Conservation (phyloP, 306 rosid genomes). For the Alnus glutinosa region DNA sequence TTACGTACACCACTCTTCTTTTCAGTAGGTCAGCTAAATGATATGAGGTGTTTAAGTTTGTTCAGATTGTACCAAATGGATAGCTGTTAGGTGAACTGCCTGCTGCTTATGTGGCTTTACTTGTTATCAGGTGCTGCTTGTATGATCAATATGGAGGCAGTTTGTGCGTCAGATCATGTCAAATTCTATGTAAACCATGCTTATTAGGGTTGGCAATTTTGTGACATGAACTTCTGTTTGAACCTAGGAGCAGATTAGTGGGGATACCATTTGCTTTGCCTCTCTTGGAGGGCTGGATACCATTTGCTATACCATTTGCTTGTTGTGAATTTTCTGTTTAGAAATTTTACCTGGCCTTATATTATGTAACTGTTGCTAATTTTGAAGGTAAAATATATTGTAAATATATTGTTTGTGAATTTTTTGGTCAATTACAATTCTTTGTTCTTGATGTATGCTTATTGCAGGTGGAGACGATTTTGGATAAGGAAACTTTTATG, state of each 20-base stretch:
- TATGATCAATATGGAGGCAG: background rate
- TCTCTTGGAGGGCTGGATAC: background rate
- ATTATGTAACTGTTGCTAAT: background rate
- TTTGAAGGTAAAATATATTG: conserved; percentile 5
- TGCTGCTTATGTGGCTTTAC: background rate
- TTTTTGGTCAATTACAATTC: background rate
- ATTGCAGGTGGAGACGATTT: conserved; percentile 92
- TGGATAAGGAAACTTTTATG: conserved; percentile 86
- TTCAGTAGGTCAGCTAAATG: background rate
- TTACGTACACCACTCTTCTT: background rate
- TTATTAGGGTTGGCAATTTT: background rate
- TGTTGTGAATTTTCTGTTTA: background rate
- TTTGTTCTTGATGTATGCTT: conserved; percentile 20
- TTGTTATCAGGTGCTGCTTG: background rate
- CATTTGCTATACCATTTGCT: background rate
- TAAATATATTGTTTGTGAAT: background rate
- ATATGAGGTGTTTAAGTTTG: background rate
- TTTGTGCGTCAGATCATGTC: conserved; percentile 4
- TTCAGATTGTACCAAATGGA: background rate
- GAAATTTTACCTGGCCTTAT: background rate
- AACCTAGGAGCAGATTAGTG: conserved; percentile 1
- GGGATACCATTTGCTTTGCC: background rate
- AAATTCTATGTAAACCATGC: background rate
- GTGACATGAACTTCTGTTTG: conserved; percentile 1
- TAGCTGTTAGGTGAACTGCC: background rate